Conservation (phyloP, 2,329 filamentous ascomycete genomes). For the Ceratocystis cubensis region DNA sequence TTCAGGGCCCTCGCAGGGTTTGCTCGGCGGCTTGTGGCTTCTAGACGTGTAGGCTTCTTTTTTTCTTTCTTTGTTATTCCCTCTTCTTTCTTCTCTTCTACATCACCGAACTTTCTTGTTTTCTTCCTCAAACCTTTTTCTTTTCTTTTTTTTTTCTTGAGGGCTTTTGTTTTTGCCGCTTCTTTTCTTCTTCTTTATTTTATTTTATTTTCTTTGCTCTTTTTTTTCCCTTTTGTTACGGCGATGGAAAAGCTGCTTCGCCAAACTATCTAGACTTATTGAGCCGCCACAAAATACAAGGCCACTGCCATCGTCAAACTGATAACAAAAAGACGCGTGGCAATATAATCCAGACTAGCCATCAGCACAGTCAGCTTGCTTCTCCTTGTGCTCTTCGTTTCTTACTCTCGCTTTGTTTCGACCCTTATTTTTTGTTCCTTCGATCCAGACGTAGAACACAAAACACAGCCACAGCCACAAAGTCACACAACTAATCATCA, state of each 20-base stretch:
- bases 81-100: conserved; percentile 7
- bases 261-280: neutral
- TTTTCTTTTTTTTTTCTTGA: conserved; percentile 10
- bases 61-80: conserved; percentile 20
- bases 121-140: conserved; percentile 15
- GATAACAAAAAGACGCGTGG: conserved; percentile 4
- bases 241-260: neutral
- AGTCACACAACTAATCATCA: neutral
- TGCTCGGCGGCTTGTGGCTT: neutral
- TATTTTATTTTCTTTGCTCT: conserved; percentile 6
- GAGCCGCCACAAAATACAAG: neutral
- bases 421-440: conserved; percentile 8
- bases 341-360: neutral
- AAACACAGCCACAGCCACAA: neutral
- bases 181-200: conserved; percentile 10
- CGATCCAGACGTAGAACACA: too few relatives aligned
- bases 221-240: conserved; percentile 13
- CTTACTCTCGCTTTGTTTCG: neutral
- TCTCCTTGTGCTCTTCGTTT: neutral
- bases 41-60: conserved; percentile 17
- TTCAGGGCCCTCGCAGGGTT: too few relatives aligned
- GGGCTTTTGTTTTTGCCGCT: neutral
- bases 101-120: conserved; percentile 21
- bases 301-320: neutral
- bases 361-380: conserved; percentile 1